Base-by-base conservation (phyloP, 2,329 filamentous ascomycete genomes). In the Exophiala viscosa region DNA sequence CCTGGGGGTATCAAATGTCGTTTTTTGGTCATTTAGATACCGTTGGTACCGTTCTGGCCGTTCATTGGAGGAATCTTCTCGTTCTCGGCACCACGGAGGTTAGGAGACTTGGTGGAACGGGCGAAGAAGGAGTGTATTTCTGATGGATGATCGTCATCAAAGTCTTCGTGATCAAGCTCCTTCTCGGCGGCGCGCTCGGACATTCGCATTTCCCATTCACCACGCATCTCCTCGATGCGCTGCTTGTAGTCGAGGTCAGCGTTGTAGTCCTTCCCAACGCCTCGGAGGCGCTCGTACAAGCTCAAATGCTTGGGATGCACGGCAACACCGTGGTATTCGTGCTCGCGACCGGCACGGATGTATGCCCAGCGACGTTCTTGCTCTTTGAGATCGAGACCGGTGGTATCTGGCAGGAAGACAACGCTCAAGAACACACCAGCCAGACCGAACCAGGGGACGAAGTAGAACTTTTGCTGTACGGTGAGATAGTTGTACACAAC, bases 401-500 rank as follows among this genome's bases (percentile, higher is more conserved):
- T 62, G 64, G 92, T 97, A 69, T 97, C 92, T n/a, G 92, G 92
- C 31, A 97, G 84, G 80, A 90, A 97, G 64, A 95, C 61, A 61
- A 76, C 84, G 39, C 91, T 96, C 54, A 96, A 71, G 23, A 96
- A 62, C 75, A 93, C 88, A 62, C 92, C 92, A 13, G 78, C 85
- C 13, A 96, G 85, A 67, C 92, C 92, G 69, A 95, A 96, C 92
- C 92, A 96, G 15, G 92, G 90, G 1, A 96, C 90, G 39, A 96
- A 84, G 70, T 91, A 57, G 47, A 57, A 57, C 18, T 54, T 57
- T 20, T 50, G 53, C 40, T 53, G 54, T 6, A 92, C 5, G 91
- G 83, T 81, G 71, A 96, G 95, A 79, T 96, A 96, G 79, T 93
- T 95, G 83, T 95, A 96, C 44, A 96, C 76, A 2, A 96, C 83